phyloP scores from a whole-genome alignment of 2,329 filamentous ascomycete genomes.

The Neonectria coccinea region DNA sequence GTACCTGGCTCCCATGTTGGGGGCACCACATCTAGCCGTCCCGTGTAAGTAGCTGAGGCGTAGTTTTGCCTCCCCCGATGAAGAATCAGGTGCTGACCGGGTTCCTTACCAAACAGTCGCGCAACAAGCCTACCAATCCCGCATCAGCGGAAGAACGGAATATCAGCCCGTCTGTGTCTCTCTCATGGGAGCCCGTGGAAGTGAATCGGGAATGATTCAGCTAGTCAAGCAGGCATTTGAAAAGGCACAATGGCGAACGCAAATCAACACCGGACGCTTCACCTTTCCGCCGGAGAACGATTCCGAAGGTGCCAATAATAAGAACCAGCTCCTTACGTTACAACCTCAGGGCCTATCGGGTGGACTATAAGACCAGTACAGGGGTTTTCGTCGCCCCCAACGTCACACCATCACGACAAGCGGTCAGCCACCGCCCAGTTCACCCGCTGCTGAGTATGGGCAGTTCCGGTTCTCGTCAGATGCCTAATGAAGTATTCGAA shows the following conservation, averaged over 20 bases:
- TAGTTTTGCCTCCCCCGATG: neutral
- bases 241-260: slow-evolving; percentile 43
- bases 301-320: slow-evolving; percentile 10
- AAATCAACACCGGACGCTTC: slow-evolving; percentile 46
- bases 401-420: slow-evolving; percentile 36
- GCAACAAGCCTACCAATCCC: slow-evolving; percentile 48
- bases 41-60: slow-evolving; percentile 48
- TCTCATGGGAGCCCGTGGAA: slow-evolving; percentile 45
- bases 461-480: slow-evolving; percentile 11
- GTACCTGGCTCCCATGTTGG: slow-evolving; percentile 47
- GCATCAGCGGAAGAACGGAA: slow-evolving; percentile 45
- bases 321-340: slow-evolving; percentile 10
- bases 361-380: slow-evolving; percentile 28
- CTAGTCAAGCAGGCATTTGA: slow-evolving; percentile 47
- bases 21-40: slow-evolving; percentile 48
- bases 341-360: slow-evolving; percentile 25
- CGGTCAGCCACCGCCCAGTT: slow-evolving; percentile 25
- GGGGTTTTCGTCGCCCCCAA: slow-evolving; percentile 31
- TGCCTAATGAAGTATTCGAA: neutral
- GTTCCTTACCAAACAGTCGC: slow-evolving; percentile 40
- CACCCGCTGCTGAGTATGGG: slow-evolving; percentile 6
- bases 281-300: slow-evolving; percentile 44
- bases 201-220: slow-evolving; percentile 44
- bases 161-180: slow-evolving; percentile 49
- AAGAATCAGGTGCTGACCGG: slow-evolving; percentile 25